Conservation (phyloP, 805 yeast genomes). For the Torulaspora indica region DNA sequence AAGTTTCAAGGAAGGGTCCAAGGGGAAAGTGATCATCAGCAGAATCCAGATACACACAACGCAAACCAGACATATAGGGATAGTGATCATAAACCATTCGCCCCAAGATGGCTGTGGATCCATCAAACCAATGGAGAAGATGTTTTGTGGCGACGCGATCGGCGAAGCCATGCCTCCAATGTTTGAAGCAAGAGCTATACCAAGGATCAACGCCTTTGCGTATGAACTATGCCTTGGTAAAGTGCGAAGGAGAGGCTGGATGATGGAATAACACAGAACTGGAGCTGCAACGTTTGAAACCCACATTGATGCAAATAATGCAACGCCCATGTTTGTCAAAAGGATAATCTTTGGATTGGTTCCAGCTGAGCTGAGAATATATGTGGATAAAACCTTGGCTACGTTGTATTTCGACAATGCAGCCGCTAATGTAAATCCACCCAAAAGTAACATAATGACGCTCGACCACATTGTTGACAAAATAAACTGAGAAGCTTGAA, state of each 20-base stretch:
- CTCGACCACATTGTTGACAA: conserved; percentile 93
- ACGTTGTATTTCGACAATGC: conserved; percentile 87
- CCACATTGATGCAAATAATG: conserved; percentile 88
- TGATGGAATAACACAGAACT: conserved; percentile 82
- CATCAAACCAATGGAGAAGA: conserved; percentile 86
- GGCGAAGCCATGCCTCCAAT: conserved; percentile 98
- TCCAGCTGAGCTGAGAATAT: conserved; percentile 77
- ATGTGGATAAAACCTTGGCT: conserved; percentile 80
- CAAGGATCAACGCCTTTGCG: conserved; percentile 78
- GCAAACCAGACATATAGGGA: conserved; percentile 70
- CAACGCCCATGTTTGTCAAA: conserved; percentile 77
- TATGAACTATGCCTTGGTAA: conserved; percentile 73
- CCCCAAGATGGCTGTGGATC: conserved; percentile 81
- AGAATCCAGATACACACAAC: conserved; percentile 69
- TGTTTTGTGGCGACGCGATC: conserved; percentile 94
- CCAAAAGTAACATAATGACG: conserved; percentile 80
- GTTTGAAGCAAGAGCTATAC: conserved; percentile 89
- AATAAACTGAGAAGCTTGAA: conserved; percentile 63
- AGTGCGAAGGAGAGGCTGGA: conserved; percentile 84
- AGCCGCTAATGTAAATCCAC: conserved; percentile 94
- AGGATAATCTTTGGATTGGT: conserved; percentile 75
- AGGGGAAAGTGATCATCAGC: conserved; percentile 59
- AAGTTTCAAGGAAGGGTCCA: conserved; percentile 47
- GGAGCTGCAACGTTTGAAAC: conserved; percentile 97
- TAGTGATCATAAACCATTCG: conserved; percentile 84